Percentiles rank a stretch among this genome's conserved stretches.
phyloP scores from a whole-genome alignment of 768 basidiomycete species.

The Tricholoma matsutake region DNA sequence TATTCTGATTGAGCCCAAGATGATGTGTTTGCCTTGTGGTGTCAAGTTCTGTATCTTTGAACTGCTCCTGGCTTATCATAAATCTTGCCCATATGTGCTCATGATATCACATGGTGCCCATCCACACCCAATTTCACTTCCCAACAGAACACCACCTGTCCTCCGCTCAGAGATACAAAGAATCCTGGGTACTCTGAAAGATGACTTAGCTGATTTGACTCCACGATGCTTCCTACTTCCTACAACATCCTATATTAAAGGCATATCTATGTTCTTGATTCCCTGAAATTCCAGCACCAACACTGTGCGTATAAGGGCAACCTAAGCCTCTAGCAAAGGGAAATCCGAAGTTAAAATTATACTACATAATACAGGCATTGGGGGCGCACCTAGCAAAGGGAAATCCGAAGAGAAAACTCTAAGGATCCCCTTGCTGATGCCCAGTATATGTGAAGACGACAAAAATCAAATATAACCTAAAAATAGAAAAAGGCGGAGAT shows the following conservation, averaged over 20 bases:
- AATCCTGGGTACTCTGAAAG: neutral
- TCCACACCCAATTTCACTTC: constrained; percentile 20
- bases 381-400: too few species aligned
- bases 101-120: constrained; percentile 15
- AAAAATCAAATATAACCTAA: too few species aligned
- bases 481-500: too few species aligned
- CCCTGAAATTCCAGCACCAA: constrained; percentile 11
- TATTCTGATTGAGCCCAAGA: constrained; percentile 8
- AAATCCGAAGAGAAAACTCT: too few species aligned
- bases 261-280: constrained; percentile 10
- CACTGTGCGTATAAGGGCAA: too few species aligned
- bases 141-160: constrained; percentile 14
- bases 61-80: constrained; percentile 11
- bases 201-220: constrained; percentile 23
- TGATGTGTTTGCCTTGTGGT: constrained; percentile 12
- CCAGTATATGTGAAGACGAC: too few species aligned
- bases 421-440: too few species aligned
- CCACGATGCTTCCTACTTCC: constrained; percentile 17
- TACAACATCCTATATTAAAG: constrained; percentile 18
- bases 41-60: constrained; percentile 8
- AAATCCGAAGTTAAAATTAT: too few species aligned
- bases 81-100: constrained; percentile 14
- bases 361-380: too few species aligned
- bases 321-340: too few species aligned
- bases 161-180: neutral